Evolutionary conservation across 176 grass and related monocot genomes (phyloP), one percentile per base, ranked within the genome.

Genomic region (Melocanna baccifera): DNA sequence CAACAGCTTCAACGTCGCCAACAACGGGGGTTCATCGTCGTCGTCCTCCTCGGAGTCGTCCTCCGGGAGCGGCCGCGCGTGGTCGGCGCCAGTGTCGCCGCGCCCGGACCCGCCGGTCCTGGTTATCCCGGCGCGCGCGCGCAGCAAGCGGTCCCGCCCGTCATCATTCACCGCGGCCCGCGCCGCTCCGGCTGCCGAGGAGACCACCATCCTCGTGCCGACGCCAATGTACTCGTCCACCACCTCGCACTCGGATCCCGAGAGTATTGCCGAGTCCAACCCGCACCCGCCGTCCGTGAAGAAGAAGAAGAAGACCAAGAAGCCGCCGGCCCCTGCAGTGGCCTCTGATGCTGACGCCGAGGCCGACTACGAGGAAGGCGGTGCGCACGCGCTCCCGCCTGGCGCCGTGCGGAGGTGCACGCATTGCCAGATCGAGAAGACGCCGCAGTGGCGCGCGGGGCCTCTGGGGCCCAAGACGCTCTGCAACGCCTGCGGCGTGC

Each of bases 371-470:
- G 89, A 93, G 39, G 95, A 95, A 79, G 88, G 72, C 43, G 84
- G 90, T 5, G 85, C 66, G 45, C 62, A 37, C 1, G 34, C 71
- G 23, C 79, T 73, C 55, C 85, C 53, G 19, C 83, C 81, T 63
- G 89, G 69, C 18, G 55, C 86, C n/a, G 87, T 90, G n/a, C 88
- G 96, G 78, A 94, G 92, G 86, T 99, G 96, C 89, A 94, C 89
- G 84, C 96, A 99, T 78, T 99, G 96, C 93, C 88, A 93, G 86
- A 94, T 99, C 71, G 90, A 95, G 81, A 99, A 96, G 91, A 99
- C 96, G 30, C 96, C 96, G 46, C 96, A 99, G 77, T 99, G 96
- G 96, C 92, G 96, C 34, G 93, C 96, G 1, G 96, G 96, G 1
- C 96, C 96, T 9, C 86, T 92, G 81, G 96, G 96, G 0, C 96